Conservation (phyloP, 768 basidiomycete species). For the Terana coerulea region DNA sequence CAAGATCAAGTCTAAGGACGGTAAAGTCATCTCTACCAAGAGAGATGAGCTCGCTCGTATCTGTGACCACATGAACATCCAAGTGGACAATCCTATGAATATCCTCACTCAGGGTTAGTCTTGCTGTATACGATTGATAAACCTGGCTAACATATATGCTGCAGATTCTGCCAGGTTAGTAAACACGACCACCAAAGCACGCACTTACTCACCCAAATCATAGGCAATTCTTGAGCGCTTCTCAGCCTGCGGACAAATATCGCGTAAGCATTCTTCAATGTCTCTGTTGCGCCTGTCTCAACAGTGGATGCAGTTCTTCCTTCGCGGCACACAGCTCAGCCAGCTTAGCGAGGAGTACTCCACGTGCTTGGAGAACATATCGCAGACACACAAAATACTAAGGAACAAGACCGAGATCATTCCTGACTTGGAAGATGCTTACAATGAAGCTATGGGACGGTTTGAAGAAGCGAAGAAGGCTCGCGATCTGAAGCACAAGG, state of each 20-base stretch:
- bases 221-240: constrained; percentile 77
- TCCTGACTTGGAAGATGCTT: constrained; percentile 64
- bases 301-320: constrained; percentile 67
- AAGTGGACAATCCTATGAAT: constrained; percentile 95
- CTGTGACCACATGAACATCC: constrained; percentile 94
- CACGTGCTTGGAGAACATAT: constrained; percentile 67
- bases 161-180: constrained; percentile 30
- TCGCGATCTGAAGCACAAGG: constrained; percentile 62
- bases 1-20: constrained; percentile 75
- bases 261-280: constrained; percentile 45
- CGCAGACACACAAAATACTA: constrained; percentile 60
- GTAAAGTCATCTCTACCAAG: constrained; percentile 66
- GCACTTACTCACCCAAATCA: constrained; percentile 17
- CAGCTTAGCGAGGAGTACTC: constrained; percentile 89
- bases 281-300: background rate
- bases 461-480: constrained; percentile 75
- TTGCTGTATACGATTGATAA: constrained; percentile 16
- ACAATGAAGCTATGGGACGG: constrained; percentile 53
- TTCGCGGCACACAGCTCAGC: constrained; percentile 86
- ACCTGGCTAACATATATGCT: background rate
- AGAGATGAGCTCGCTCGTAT: constrained; percentile 85
- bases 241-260: constrained; percentile 83
- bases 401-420: constrained; percentile 71
- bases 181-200: constrained; percentile 6
- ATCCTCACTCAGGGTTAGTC: constrained; percentile 79